phyloP scores from a whole-genome alignment of 2,329 filamentous ascomycete species.

The Cladobotryum protrusum region DNA sequence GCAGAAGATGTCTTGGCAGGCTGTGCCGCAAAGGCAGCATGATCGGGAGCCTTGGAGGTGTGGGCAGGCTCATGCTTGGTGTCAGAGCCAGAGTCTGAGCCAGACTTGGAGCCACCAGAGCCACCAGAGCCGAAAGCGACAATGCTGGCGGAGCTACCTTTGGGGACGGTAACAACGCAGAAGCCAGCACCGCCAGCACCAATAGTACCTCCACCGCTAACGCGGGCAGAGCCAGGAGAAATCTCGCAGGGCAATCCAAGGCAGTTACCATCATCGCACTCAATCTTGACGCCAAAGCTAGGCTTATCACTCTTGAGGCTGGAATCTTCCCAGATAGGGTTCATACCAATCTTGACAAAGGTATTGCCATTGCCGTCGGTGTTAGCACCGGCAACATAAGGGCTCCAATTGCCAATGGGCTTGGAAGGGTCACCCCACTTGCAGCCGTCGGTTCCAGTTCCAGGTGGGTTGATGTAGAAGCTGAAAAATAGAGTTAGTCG shows the following conservation, averaged over 20 bases:
- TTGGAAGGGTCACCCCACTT: slow-evolving; percentile 61
- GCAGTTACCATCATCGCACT: slow-evolving; percentile 60
- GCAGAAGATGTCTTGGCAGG: slow-evolving; percentile 6
- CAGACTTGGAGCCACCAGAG: slow-evolving; percentile 18
- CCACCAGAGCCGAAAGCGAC: slow-evolving; percentile 50
- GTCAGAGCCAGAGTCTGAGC: slow-evolving; percentile 7
- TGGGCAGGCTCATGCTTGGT: neutral
- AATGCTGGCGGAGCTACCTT: slow-evolving; percentile 60
- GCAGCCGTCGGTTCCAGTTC: slow-evolving; percentile 57
- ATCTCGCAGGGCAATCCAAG: slow-evolving; percentile 70
- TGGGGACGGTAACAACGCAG: slow-evolving; percentile 70
- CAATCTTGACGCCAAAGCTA: slow-evolving; percentile 62
- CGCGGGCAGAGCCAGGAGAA: slow-evolving; percentile 52
- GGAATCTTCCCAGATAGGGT: slow-evolving; percentile 62
- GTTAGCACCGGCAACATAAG: slow-evolving; percentile 72
- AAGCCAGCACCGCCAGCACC: slow-evolving; percentile 66
- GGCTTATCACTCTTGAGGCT: slow-evolving; percentile 52
- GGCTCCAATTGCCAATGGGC: slow-evolving; percentile 68
- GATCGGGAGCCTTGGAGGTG: neutral
- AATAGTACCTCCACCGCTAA: slow-evolving; percentile 52
- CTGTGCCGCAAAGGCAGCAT: slow-evolving; percentile 7
- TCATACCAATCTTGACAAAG: slow-evolving; percentile 71
- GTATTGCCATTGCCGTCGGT: slow-evolving; percentile 58
- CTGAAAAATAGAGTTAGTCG: slow-evolving; percentile 30
- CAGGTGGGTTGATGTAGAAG: slow-evolving; percentile 74